A percentile compares a stretch with the other conserved stretches of the same genome.
Evolutionary conservation across 805 yeast species (phyloP).

Genomic region (Hanseniaspora hatyaiensis): DNA sequence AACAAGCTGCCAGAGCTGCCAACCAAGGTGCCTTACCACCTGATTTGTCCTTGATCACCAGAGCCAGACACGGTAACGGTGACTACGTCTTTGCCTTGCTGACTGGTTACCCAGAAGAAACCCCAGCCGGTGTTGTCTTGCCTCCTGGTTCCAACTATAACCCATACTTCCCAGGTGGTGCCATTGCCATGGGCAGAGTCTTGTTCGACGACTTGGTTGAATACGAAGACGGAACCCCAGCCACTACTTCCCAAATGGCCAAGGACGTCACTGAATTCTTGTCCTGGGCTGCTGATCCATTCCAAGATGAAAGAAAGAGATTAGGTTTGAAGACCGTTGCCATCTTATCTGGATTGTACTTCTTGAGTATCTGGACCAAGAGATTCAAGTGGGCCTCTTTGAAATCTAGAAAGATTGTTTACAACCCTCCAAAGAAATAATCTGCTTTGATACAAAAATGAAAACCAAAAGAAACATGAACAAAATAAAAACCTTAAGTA

Average conservation of each 20-base stretch:
- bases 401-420: constrained; percentile 87
- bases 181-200: constrained; percentile 98
- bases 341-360: constrained; percentile 64
- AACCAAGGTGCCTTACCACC: constrained; percentile 99
- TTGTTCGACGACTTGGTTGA: constrained; percentile 94
- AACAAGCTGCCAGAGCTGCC: constrained; percentile 98
- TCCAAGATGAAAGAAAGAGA: constrained; percentile 95
- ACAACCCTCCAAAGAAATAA: constrained; percentile 78
- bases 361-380: constrained; percentile 81
- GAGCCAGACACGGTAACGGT: constrained; percentile 97
- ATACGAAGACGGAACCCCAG: constrained; percentile 98
- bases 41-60: constrained; percentile 89
- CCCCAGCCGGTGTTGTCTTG: constrained; percentile 91
- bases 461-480: not conserved
- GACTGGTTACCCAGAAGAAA: constrained; percentile 97
- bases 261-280: constrained; percentile 93
- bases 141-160: constrained; percentile 95
- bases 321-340: constrained; percentile 87
- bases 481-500: too few species aligned
- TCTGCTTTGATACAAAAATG: not conserved
- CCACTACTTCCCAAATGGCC: constrained; percentile 98
- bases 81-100: constrained; percentile 90
- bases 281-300: constrained; percentile 98
- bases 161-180: constrained; percentile 99
- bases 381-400: constrained; percentile 96